These are phyloP conservation scores for Fraxinus albicans DNA, from an alignment of 305 asterid species.

Conservation along the genomic window DNA sequence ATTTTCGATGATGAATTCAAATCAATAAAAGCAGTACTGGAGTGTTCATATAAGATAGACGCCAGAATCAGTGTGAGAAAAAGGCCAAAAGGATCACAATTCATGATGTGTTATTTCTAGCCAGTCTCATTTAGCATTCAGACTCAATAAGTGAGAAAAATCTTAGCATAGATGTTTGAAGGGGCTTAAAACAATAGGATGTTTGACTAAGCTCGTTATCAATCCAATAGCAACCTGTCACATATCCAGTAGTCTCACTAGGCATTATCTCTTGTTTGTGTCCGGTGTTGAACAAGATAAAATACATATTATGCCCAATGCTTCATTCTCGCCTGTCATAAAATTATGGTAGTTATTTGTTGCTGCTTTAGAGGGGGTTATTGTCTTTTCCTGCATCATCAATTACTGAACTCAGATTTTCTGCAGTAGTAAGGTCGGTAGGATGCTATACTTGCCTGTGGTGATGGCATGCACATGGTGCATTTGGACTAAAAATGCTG, in stretches of 20 bases:
- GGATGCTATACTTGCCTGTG: not conserved
- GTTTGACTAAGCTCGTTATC: not conserved
- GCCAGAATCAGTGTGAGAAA: not conserved
- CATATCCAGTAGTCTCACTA: not conserved
- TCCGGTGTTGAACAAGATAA: not conserved
- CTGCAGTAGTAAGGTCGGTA: not conserved
- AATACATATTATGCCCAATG: not conserved
- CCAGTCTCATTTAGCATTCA: not conserved
- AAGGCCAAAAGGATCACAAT: not conserved
- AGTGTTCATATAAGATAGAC: not conserved
- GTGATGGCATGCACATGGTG: not conserved
- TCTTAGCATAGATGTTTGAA: not conserved
- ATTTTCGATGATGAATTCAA: not conserved
- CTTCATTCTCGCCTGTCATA: not conserved
- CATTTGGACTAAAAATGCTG: not conserved
- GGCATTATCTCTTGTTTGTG: not conserved
- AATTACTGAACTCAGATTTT: not conserved
- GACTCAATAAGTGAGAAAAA: not conserved
- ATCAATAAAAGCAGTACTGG: not conserved
- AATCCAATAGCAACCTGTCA: not conserved
- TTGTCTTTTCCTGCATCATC: not conserved
- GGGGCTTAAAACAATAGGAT: not conserved
- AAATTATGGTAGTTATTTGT: no score
- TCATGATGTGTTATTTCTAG: not conserved
- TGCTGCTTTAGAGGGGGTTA: not conserved